phyloP scores from a whole-genome alignment of 768 basidiomycete genomes.

The Amanita rubescens region DNA sequence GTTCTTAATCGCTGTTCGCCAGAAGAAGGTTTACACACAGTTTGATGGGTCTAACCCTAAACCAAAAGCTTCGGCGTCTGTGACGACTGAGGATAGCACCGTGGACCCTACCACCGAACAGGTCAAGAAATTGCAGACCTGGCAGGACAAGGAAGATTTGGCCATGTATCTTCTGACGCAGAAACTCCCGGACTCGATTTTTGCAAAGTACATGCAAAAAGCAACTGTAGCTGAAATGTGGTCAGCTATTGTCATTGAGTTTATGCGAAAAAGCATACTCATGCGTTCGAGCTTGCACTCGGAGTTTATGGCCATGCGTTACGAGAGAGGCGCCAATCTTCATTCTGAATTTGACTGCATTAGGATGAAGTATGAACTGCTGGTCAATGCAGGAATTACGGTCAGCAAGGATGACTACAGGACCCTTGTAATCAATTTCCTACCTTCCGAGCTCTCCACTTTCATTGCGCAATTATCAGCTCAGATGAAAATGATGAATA shows the following conservation, averaged over 20 bases:
- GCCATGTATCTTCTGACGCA: neutral
- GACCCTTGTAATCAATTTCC: neutral
- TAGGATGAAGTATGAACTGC: neutral
- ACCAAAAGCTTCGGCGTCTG: neutral
- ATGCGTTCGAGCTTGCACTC: neutral
- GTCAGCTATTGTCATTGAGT: neutral
- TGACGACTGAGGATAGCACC: neutral
- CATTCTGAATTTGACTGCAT: neutral
- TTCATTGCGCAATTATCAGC: neutral
- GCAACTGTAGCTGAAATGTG: neutral
- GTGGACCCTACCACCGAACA: neutral
- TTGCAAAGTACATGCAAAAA: neutral
- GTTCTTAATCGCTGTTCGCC: conserved; percentile 9
- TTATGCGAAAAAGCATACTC: neutral
- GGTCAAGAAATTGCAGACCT: neutral
- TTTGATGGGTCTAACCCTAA: conserved; percentile 7
- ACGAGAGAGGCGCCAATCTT: neutral
- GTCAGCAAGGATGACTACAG: neutral
- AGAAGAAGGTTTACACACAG: conserved; percentile 11
- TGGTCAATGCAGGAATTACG: neutral
- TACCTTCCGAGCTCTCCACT: neutral
- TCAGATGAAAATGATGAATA: neutral
- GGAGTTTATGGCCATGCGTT: neutral
- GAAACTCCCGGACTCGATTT: conserved; percentile 3
- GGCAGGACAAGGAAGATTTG: neutral